Conservation (phyloP, 495 filamentous ascomycete species). For the Penicillium lagena region DNA sequence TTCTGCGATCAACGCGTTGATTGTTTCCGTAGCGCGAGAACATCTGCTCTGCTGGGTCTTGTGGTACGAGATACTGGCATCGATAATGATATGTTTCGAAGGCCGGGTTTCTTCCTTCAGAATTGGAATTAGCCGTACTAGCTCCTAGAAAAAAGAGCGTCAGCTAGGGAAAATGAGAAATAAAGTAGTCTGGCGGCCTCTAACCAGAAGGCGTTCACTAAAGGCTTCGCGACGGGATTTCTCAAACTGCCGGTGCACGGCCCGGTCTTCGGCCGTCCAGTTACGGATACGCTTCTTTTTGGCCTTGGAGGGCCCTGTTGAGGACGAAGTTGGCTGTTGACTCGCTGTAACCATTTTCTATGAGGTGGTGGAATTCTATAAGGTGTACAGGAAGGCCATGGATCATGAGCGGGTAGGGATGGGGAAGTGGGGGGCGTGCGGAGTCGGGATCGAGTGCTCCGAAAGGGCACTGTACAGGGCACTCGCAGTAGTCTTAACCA, state of each 20-base stretch:
- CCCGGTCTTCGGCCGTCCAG: constrained; percentile 13
- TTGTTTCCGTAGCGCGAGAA: not conserved
- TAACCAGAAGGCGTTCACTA: constrained; percentile 6
- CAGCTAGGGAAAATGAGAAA: not conserved
- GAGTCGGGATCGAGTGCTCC: too few species aligned
- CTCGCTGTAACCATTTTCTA: not conserved
- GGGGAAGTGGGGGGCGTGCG: not conserved
- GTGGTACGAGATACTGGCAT: constrained; percentile 11
- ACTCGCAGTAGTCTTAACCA: too few species aligned
- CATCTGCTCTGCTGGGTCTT: constrained; percentile 4
- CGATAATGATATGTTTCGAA: constrained; percentile 13
- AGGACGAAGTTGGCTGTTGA: not conserved
- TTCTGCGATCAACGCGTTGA: constrained; percentile 4
- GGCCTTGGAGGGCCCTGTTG: not conserved
- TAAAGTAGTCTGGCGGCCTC: not conserved
- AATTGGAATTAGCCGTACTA: constrained; percentile 7
- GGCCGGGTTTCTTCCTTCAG: constrained; percentile 6
- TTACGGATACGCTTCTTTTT: constrained; percentile 13
- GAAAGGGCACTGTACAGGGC: too few species aligned
- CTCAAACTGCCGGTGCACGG: constrained; percentile 10
- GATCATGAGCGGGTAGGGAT: not conserved
- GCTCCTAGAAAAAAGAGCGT: not conserved
- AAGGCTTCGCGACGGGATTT: constrained; percentile 14
- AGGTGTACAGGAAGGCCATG: not conserved
- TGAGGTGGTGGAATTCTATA: not conserved